Evolutionary conservation across 768 basidiomycete genomes (phyloP).

Genomic region (Dentipellis sp.): DNA sequence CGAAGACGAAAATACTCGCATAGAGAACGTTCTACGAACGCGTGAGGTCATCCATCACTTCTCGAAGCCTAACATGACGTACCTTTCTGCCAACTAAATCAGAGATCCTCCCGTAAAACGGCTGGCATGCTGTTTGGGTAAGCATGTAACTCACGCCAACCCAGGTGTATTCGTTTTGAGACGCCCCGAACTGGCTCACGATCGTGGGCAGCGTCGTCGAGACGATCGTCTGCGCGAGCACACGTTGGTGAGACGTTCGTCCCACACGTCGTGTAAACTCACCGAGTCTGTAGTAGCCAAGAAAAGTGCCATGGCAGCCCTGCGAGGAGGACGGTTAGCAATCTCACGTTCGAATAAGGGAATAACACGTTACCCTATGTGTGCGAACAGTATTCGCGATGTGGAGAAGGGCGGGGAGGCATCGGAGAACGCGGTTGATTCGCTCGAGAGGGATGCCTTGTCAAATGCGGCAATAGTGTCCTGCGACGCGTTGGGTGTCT

Average conservation of each 20-base stretch:
- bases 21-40: constrained; percentile 52
- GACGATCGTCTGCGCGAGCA: constrained; percentile 47
- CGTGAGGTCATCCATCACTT: constrained; percentile 3
- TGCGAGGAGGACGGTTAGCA: constrained; percentile 20
- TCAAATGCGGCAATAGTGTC: not conserved
- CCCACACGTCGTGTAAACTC: constrained; percentile 19
- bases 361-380: constrained; percentile 10
- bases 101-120: constrained; percentile 72
- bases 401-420: constrained; percentile 7
- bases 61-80: constrained; percentile 12
- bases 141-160: constrained; percentile 80
- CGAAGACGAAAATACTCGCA: constrained; percentile 65
- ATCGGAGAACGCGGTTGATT: not conserved
- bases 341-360: not conserved
- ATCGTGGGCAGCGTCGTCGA: constrained; percentile 83
- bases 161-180: constrained; percentile 75
- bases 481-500: not conserved
- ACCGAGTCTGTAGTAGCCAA: constrained; percentile 84
- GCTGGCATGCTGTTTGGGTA: constrained; percentile 80
- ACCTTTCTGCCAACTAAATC: constrained; percentile 79
- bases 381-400: constrained; percentile 9
- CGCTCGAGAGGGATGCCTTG: not conserved
- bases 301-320: constrained; percentile 73
- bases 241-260: constrained; percentile 5
- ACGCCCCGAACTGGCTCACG: constrained; percentile 54